Percentiles rank a stretch among this genome's conserved stretches.
Evolutionary conservation across 306 rosid genomes (phyloP).

Genomic region (Malus orientalis): DNA sequence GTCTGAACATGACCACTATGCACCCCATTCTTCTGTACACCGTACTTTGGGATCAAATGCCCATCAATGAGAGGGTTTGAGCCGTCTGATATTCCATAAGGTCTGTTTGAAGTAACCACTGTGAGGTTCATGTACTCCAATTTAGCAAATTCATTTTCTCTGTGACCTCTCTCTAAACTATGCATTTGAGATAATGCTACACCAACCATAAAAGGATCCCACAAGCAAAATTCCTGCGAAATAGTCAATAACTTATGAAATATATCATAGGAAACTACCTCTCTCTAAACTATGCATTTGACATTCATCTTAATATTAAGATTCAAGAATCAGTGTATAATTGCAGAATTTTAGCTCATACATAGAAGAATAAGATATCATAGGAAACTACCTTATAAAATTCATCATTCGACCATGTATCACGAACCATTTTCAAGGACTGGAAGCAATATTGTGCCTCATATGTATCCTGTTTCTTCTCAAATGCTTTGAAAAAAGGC

Average conservation of each 20-base stretch:
- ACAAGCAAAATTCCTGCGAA: slow-evolving; percentile 50
- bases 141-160: slow-evolving; percentile 56
- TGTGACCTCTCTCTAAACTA: slow-evolving; percentile 22
- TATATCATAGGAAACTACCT: not conserved
- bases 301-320: not conserved
- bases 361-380: not conserved
- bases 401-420: slow-evolving; percentile 37
- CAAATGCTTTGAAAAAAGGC: slow-evolving; percentile 39
- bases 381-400: slow-evolving; percentile 35
- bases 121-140: slow-evolving; percentile 56
- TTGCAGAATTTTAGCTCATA: not conserved
- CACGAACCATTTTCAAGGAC: slow-evolving; percentile 55
- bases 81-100: slow-evolving; percentile 50
- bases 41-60: slow-evolving; percentile 27
- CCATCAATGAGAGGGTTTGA: slow-evolving; percentile 51
- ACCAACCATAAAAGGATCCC: slow-evolving; percentile 61
- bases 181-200: slow-evolving; percentile 49
- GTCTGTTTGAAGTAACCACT: slow-evolving; percentile 51
- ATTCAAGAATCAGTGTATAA: not conserved
- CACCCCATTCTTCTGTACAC: slow-evolving; percentile 35
- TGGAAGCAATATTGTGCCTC: slow-evolving; percentile 56
- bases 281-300: slow-evolving; percentile 41
- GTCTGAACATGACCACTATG: slow-evolving; percentile 61
- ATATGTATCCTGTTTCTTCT: slow-evolving; percentile 30
- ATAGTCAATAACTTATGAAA: not conserved